Evolutionary conservation across 805 yeast species (phyloP).

Genomic region (Saccharomyces mikatae): DNA sequence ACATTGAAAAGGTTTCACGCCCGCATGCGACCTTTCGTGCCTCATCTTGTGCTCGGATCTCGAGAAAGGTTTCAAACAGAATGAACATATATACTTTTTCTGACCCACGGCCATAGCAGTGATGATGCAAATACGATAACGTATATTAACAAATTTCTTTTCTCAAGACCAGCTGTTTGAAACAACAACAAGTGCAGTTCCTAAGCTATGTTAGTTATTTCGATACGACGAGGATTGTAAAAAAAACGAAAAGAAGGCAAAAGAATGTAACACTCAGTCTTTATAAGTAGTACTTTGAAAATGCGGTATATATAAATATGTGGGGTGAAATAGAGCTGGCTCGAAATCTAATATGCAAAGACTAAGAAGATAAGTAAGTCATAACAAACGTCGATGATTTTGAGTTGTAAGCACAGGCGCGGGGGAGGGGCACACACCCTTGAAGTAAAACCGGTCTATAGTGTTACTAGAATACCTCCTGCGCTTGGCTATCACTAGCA

Average conservation of each 20-base stretch:
- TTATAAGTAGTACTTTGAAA: not conserved
- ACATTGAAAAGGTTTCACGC: constrained; percentile 74
- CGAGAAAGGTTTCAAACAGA: constrained; percentile 74
- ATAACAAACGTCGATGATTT: not conserved
- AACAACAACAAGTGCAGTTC: not conserved
- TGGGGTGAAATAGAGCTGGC: not conserved
- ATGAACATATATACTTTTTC: constrained; percentile 67
- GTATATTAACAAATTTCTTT: not conserved
- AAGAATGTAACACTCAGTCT: not conserved
- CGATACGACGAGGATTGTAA: not conserved
- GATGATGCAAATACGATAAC: not conserved
- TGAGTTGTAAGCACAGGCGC: not conserved
- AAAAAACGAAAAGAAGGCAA: not conserved
- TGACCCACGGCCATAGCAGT: constrained; percentile 32
- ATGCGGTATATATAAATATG: not conserved
- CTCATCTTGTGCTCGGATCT: constrained; percentile 70
- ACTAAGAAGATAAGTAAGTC: not conserved
- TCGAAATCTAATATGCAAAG: not conserved
- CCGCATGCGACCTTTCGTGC: constrained; percentile 74
- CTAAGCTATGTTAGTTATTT: not conserved
- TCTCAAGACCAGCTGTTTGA: not conserved
- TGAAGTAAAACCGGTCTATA: not conserved
- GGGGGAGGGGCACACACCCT: not conserved
- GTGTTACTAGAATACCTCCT: too few relatives aligned
- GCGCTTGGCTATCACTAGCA: not conserved